Conservation (phyloP, 2,329 filamentous ascomycete genomes). For the Remersonia thermophila region DNA sequence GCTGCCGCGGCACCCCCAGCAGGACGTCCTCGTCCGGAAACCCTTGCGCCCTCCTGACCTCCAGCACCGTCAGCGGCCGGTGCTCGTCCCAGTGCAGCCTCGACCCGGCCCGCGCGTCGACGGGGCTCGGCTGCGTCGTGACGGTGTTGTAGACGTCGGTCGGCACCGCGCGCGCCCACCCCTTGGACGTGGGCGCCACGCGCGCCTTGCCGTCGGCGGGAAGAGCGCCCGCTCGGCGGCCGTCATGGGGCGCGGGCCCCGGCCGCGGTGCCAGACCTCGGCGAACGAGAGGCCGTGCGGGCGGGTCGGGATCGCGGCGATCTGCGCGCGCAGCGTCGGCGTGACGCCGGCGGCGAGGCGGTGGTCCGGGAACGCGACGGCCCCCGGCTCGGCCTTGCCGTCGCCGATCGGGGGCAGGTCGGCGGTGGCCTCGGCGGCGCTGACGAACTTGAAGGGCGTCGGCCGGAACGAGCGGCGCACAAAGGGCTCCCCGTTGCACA, state of each 20-base stretch:
- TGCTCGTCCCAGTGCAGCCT: slow-evolving; percentile 54
- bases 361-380: slow-evolving; percentile 56
- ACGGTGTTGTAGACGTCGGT: slow-evolving; percentile 49
- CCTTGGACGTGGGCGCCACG: slow-evolving; percentile 23
- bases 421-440: slow-evolving; percentile 37
- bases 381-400: slow-evolving; percentile 47
- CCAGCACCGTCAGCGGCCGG: slow-evolving; percentile 50
- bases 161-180: slow-evolving; percentile 42
- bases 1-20: slow-evolving; percentile 40
- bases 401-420: slow-evolving; percentile 55
- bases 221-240: slow-evolving; percentile 29
- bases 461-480: slow-evolving; percentile 35
- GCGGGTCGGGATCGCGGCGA: slow-evolving; percentile 46
- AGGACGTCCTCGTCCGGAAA: slow-evolving; percentile 59
- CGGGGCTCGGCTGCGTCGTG: slow-evolving; percentile 31
- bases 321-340: slow-evolving; percentile 28
- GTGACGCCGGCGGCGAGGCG: slow-evolving; percentile 34
- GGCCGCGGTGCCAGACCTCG: slow-evolving; percentile 31
- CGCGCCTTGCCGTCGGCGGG: slow-evolving; percentile 17
- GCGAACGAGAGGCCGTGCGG: slow-evolving; percentile 43
- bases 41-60: slow-evolving; percentile 57
- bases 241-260: slow-evolving; percentile 26
- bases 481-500: slow-evolving; percentile 49
- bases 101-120: slow-evolving; percentile 42
- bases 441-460: slow-evolving; percentile 49